Base-by-base conservation (phyloP, 345 rosid species). In the Eucalyptus marginata region DNA sequence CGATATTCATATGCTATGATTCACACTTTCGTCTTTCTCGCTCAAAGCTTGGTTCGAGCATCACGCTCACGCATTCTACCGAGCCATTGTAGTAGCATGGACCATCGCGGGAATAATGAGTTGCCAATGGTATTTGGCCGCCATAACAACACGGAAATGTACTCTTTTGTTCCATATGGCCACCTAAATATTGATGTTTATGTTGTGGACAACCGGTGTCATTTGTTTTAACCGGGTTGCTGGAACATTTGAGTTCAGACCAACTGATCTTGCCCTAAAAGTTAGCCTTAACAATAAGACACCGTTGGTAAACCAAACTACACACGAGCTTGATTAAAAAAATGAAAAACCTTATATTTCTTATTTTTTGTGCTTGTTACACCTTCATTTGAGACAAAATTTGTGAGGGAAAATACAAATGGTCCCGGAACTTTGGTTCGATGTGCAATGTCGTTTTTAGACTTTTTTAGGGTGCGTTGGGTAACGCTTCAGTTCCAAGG, bases 391-490 rank as follows among this genome's bases (percentile, higher is more conserved):
- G 68, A 62, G 68, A 62, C 68, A 62, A 59, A 5, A 62, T 62
- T 62, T 62, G 15, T 59, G 68, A 7, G 15, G 16, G 7, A 59
- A 27, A 58, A 25, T 8, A 64, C 2, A 14, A 62, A 29, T 3
- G 17, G 17, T 6, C 8, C 0, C 13, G 1, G 0, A 62, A 0
- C 71, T 64, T 64, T 29, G 76, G 3, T 64, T 3, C 0, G 33
- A 64, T 0, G 3, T 2, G 18, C 2, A n/a, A 14, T 64, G 3
- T 14, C 2, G 7, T 66, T 3, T 4, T 2, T 66, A 15, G 20
- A 66, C 8, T 62, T 13, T 62, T 13, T 40, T 40, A 40, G 40
- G 40, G 40, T 40, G 40, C 1, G 1, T 40, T 40, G 4, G 40
- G 40, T 40, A 40, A 40, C 40, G 5, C 5, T 1, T 40, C 1